phyloP scores from a whole-genome alignment of 2,329 filamentous ascomycete species.

The Alternaria arbusti region DNA sequence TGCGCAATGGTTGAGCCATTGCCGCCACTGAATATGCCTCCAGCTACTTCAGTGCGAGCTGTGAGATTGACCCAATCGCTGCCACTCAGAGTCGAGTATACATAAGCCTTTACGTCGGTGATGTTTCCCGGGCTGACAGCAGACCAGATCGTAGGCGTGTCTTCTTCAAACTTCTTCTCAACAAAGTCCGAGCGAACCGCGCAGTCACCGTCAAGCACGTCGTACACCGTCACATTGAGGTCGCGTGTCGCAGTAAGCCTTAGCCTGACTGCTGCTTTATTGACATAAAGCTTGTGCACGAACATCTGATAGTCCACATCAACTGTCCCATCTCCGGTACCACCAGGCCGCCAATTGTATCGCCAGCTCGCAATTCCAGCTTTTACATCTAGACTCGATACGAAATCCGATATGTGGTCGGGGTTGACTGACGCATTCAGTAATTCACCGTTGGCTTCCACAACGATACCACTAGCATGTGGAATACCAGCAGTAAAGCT shows the following conservation, averaged over 20 bases:
- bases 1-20: constrained; percentile 72
- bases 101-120: constrained; percentile 66
- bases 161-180: constrained; percentile 61
- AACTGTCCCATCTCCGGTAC: constrained; percentile 53
- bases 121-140: constrained; percentile 69
- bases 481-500: constrained; percentile 75
- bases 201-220: constrained; percentile 71
- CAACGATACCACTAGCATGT: constrained; percentile 68
- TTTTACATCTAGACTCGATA: constrained; percentile 67
- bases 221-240: constrained; percentile 65
- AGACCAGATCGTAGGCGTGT: constrained; percentile 64
- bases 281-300: constrained; percentile 67
- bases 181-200: constrained; percentile 69
- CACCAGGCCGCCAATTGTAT: constrained; percentile 68
- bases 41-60: constrained; percentile 54
- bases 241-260: constrained; percentile 63
- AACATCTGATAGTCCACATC: constrained; percentile 71
- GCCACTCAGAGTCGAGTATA: constrained; percentile 60
- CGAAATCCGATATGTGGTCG: constrained; percentile 65
- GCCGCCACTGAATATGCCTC: constrained; percentile 54
- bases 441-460: constrained; percentile 61
- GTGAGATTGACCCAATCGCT: constrained; percentile 54
- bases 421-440: constrained; percentile 67
- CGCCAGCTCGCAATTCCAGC: constrained; percentile 68
- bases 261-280: constrained; percentile 66